phyloP scores from a whole-genome alignment of 2,329 filamentous ascomycete species.

The Xylariaceae sp. region DNA sequence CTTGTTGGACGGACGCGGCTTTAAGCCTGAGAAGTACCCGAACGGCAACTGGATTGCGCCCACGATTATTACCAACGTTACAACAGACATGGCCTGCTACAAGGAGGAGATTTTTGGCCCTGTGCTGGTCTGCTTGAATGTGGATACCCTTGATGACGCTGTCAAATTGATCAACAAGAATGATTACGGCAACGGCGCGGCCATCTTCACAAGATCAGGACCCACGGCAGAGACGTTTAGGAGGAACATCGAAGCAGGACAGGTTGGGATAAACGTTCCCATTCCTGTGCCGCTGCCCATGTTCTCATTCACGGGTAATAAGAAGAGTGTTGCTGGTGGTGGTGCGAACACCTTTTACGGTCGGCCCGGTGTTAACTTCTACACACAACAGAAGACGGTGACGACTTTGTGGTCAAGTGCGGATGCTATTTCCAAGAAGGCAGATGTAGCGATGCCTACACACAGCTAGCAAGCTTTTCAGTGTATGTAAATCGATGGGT shows the following conservation, averaged over 20 bases:
- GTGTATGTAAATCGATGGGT: too few species aligned
- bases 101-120: slow-evolving; percentile 82
- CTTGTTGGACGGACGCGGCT: slow-evolving; percentile 74
- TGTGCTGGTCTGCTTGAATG: slow-evolving; percentile 76
- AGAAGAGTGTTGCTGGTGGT: slow-evolving; percentile 88
- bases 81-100: slow-evolving; percentile 78
- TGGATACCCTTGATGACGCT: slow-evolving; percentile 72
- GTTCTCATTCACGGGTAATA: slow-evolving; percentile 72
- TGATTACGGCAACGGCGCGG: slow-evolving; percentile 81
- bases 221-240: slow-evolving; percentile 75
- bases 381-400: slow-evolving; percentile 96
- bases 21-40: slow-evolving; percentile 71
- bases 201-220: slow-evolving; percentile 78
- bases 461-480: slow-evolving; percentile 30
- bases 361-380: slow-evolving; percentile 86
- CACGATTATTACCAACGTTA: slow-evolving; percentile 79
- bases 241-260: slow-evolving; percentile 75
- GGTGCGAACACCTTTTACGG: slow-evolving; percentile 95
- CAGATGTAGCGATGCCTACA: slow-evolving; percentile 81
- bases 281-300: slow-evolving; percentile 69
- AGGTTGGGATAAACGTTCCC: slow-evolving; percentile 81
- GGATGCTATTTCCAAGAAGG: slow-evolving; percentile 81
- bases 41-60: slow-evolving; percentile 83
- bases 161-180: slow-evolving; percentile 79
- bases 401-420: slow-evolving; percentile 85